A percentile compares a stretch with the other conserved stretches of the same genome.
Conservation (phyloP, 805 yeast genomes). For the Sugiyamaella smithiae region DNA sequence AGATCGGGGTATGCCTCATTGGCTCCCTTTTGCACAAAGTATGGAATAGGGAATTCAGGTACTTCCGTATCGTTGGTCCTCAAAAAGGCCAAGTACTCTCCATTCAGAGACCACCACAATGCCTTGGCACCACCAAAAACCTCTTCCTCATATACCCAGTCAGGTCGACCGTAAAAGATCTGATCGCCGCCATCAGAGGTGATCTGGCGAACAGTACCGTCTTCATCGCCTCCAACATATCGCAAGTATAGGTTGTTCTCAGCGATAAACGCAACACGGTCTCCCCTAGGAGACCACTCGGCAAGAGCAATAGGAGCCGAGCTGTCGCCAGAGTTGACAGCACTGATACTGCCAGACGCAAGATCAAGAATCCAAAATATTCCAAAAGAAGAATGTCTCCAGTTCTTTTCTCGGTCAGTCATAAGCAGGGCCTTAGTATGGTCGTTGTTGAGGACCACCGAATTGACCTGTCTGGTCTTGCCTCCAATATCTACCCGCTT, state of each 20-base stretch:
- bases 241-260: conserved; percentile 68
- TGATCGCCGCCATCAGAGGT: conserved; percentile 69
- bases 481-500: conserved; percentile 43
- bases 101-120: conserved; percentile 84
- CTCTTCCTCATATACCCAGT: conserved; percentile 94
- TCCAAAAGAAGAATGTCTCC: conserved; percentile 68
- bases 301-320: conserved; percentile 49
- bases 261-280: conserved; percentile 59
- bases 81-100: conserved; percentile 60
- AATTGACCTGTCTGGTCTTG: conserved; percentile 39
- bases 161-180: conserved; percentile 84
- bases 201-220: conserved; percentile 41
- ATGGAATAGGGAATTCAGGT: conserved; percentile 70
- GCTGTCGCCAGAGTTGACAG: conserved; percentile 28
- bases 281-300: conserved; percentile 72
- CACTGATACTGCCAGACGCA: conserved; percentile 33
- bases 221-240: conserved; percentile 37
- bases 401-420: conserved; percentile 50
- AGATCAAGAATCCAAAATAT: conserved; percentile 62
- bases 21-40: conserved; percentile 51
- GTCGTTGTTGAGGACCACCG: conserved; percentile 44
- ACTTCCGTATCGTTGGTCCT: conserved; percentile 72
- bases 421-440: conserved; percentile 52
- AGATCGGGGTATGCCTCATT: conserved; percentile 57
- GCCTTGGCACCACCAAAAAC: conserved; percentile 68